Base-by-base conservation (phyloP, 257 asterid species). In the Salvia splendens region DNA sequence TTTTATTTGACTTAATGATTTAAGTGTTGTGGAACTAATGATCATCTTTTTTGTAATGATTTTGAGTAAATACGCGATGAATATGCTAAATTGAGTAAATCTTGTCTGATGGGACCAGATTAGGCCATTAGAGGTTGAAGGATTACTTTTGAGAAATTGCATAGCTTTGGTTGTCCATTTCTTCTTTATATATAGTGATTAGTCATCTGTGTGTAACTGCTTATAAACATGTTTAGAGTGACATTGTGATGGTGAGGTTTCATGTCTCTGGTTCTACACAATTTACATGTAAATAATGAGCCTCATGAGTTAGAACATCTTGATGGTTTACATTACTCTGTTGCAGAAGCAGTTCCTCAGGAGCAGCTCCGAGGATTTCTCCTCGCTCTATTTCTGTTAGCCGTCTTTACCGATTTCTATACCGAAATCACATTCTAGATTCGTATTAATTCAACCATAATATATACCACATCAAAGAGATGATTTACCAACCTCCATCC, bases 331-430 rank as follows among this genome's bases (percentile, higher is more conserved):
- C 45, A 30, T 56, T 58, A 46, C 53, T 71, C 47, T 17, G 10
- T 48, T 71, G 77, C 82, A 81, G 88, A 74, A 81, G 56, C 41
- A 60, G 61, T 73, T 74, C 81, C 20, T 74, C 83, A 1, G 74
- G 65, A 42, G 56, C 53, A 16, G 36, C 64, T 61, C 81, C 54
- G 30, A 75, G 69, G 77, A 74, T 47, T 15, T 76, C 84, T 32
- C 85, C 84, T 55, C 82, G 43, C 47, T 70, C 82, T 51, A 38
- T 49, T n/a, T n/a, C n/a, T n/a, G n/a, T n/a, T n/a, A n/a, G n/a
- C n/a, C n/a, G n/a, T n/a, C n/a, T n/a, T n/a, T n/a, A n/a, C n/a
- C n/a, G n/a, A n/a, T n/a, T n/a, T n/a, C n/a, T n/a, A n/a, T n/a
- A n/a, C n/a, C n/a, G n/a, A n/a, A n/a, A n/a, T n/a, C n/a, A n/a